Conservation (phyloP, 139 green algal species). For the Volvox reticuliferus region DNA sequence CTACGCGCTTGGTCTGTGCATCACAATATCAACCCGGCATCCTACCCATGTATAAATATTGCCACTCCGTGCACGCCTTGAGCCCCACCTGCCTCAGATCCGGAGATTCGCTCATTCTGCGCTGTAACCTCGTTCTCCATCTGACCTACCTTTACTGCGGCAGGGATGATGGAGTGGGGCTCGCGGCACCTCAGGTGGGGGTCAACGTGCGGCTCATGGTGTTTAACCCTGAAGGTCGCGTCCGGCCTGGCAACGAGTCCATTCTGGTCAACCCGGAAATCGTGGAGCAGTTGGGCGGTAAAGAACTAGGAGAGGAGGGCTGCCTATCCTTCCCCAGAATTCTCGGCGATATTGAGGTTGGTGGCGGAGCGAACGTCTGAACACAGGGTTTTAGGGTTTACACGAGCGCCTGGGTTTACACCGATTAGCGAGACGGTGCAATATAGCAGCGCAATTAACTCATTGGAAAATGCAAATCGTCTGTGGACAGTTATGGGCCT, state of each 20-base stretch:
- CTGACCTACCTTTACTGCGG: not conserved
- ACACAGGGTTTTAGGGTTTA: too few species aligned
- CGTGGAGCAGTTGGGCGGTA: slow-evolving; percentile 21
- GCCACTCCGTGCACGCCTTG: too few species aligned
- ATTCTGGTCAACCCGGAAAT: slow-evolving; percentile 95
- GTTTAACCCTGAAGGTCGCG: slow-evolving; percentile 85
- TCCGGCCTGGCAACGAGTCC: slow-evolving; percentile 77
- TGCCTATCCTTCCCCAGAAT: slow-evolving; percentile 92
- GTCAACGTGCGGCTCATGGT: slow-evolving; percentile 99
- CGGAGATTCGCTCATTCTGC: too few species aligned
- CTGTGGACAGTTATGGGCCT: too few species aligned
- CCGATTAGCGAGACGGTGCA: too few species aligned
- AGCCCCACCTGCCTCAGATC: too few species aligned
- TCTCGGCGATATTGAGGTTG: slow-evolving; percentile 77
- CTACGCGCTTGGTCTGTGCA: too few species aligned
- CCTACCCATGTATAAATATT: too few species aligned
- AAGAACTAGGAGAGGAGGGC: slow-evolving; percentile 81
- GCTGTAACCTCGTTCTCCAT: not conserved
- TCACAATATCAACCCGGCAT: too few species aligned
- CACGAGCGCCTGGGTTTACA: too few species aligned
- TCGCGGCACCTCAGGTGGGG: slow-evolving; percentile 94
- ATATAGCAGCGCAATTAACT: too few species aligned
- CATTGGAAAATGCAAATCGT: too few species aligned
- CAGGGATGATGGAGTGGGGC: slow-evolving; percentile 96
- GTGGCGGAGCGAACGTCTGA: not conserved